A percentile compares a stretch with the other conserved stretches of the same genome.
Conservation (phyloP, 106 monocot genomes). For the Apostasia ramifera region DNA sequence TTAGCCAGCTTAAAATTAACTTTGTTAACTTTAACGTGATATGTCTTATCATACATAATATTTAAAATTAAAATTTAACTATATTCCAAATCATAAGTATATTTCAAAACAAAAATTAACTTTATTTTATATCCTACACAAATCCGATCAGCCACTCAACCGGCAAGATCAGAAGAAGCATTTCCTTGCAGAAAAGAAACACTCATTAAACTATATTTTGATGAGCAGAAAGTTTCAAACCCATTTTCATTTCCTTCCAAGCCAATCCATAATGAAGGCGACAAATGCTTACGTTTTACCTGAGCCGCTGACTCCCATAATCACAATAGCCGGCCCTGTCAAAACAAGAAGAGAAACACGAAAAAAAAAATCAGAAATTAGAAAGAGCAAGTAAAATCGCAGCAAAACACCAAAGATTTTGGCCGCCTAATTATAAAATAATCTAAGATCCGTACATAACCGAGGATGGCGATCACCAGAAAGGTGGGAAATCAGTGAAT, state of each 20-base stretch:
- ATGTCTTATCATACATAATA: no score
- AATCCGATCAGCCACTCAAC: no score
- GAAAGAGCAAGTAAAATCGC: neutral
- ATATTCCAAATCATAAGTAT: no score
- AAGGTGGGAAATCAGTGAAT: neutral
- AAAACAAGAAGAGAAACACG: neutral
- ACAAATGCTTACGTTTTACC: slow-evolving; percentile 70
- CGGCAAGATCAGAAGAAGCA: no score
- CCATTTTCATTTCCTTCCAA: neutral
- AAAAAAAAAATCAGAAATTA: neutral
- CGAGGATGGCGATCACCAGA: neutral
- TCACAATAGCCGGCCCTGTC: slow-evolving; percentile 64
- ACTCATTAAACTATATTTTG: neutral
- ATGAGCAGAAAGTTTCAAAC: neutral
- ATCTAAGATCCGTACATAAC: neutral
- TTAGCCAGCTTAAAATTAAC: no score
- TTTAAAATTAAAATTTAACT: no score
- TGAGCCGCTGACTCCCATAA: slow-evolving; percentile 88
- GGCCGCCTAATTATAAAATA: neutral
- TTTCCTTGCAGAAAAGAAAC: no score
- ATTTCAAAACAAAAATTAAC: neutral
- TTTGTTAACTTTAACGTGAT: no score
- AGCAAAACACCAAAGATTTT: neutral
- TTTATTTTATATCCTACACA: neutral
- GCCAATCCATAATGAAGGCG: neutral